A percentile compares a stretch with the other conserved stretches of the same genome.
These are phyloP conservation scores for Violaceomyces palustris DNA, from an alignment of 1,284 basidiomycete species.

Conservation along the genomic window DNA sequence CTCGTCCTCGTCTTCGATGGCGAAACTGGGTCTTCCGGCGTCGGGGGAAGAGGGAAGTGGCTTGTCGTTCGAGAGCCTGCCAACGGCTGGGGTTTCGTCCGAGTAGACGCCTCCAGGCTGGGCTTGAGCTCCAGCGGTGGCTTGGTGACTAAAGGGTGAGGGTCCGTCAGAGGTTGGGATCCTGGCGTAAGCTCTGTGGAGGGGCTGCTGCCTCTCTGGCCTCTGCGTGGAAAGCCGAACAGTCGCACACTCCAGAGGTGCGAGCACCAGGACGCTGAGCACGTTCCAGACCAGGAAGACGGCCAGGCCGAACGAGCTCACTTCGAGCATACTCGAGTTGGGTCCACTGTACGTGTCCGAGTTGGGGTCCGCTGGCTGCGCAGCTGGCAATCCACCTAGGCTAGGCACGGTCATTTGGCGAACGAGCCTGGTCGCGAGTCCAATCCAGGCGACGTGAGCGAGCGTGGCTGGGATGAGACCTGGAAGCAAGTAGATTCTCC, in stretches of 20 bases:
- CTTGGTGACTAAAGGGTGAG: constrained; percentile 43
- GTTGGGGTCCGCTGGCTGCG: constrained; percentile 20
- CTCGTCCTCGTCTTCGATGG: constrained; percentile 41
- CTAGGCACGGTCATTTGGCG: constrained; percentile 39
- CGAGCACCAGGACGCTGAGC: constrained; percentile 29
- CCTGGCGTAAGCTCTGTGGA: constrained; percentile 43
- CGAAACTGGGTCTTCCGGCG: constrained; percentile 31
- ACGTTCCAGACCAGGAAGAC: constrained; percentile 41
- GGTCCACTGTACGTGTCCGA: constrained; percentile 38
- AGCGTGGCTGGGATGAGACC: constrained; percentile 38
- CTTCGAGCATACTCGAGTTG: constrained; percentile 25
- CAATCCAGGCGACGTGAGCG: constrained; percentile 39
- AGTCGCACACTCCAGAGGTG: constrained; percentile 47
- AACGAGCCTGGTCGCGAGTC: constrained; percentile 31
- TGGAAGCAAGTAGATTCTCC: constrained; percentile 43
- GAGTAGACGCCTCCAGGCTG: constrained; percentile 21
- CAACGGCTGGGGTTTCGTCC: constrained; percentile 6
- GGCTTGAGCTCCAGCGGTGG: constrained; percentile 17
- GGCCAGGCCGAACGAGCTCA: constrained; percentile 31
- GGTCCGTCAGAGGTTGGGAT: constrained; percentile 11
- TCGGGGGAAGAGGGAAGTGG: constrained; percentile 20
- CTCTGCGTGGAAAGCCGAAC: constrained; percentile 45
- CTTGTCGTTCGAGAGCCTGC: constrained; percentile 6
- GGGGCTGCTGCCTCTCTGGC: constrained; percentile 43
- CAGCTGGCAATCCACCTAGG: constrained; percentile 25